These are phyloP conservation scores for Strobilomyces echinocephalus DNA, from an alignment of 768 basidiomycete species.

Conservation along the genomic window DNA sequence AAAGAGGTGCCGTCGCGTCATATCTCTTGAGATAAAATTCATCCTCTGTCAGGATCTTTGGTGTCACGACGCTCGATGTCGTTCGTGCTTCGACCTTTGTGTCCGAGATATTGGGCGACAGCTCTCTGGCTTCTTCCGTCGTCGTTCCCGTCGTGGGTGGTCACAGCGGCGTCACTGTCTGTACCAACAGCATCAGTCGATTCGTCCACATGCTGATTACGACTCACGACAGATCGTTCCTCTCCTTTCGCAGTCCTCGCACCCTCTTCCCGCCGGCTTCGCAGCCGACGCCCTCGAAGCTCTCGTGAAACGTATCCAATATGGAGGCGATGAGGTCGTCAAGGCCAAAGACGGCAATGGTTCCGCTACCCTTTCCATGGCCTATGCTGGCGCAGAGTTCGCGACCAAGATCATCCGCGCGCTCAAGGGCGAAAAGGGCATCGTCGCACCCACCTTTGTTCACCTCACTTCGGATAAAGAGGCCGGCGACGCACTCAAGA, in stretches of 20 bases:
- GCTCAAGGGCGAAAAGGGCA: conserved; percentile 81
- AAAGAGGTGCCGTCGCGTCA: conserved; percentile 60
- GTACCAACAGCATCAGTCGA: conserved; percentile 18
- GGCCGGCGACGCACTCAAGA: conserved; percentile 69
- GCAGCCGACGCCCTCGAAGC: conserved; percentile 46
- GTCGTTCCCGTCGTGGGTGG: conserved; percentile 91
- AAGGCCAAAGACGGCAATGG: conserved; percentile 92
- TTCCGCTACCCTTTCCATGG: conserved; percentile 96
- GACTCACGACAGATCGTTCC: conserved; percentile 67
- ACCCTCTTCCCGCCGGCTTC: conserved; percentile 61
- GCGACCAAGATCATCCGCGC: conserved; percentile 79
- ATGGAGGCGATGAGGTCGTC: conserved; percentile 96
- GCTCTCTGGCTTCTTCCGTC: conserved; percentile 55
- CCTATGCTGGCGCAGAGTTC: conserved; percentile 90
- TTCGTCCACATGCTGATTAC: conserved; percentile 3
- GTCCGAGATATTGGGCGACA: conserved; percentile 67
- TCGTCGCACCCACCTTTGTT: conserved; percentile 82
- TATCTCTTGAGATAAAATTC: neutral
- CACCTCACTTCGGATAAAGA: conserved; percentile 65
- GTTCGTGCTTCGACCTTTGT: conserved; percentile 98
- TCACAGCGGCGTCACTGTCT: conserved; percentile 85
- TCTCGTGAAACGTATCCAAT: conserved; percentile 84
- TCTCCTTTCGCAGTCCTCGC: conserved; percentile 84
- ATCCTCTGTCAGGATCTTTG: conserved; percentile 65
- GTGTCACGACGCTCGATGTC: conserved; percentile 97